Evolutionary conservation across 345 rosid species (phyloP).

Genomic region (Sisymbrium irio): DNA sequence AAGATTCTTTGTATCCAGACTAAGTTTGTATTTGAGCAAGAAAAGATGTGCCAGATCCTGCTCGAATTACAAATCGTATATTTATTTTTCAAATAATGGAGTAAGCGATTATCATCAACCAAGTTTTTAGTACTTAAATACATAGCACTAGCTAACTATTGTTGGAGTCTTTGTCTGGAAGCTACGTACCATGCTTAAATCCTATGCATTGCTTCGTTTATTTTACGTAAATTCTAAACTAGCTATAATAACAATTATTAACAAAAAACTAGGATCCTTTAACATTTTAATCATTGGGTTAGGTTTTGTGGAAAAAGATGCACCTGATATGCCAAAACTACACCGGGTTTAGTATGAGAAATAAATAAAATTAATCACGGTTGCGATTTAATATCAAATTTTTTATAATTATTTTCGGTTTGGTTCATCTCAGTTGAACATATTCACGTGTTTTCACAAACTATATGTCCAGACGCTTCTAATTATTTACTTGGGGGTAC

Average conservation of each 20-base stretch:
- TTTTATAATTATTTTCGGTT: too few relatives aligned
- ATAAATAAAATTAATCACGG: neutral
- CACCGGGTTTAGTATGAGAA: neutral
- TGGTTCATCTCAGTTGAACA: too few relatives aligned
- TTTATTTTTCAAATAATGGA: neutral
- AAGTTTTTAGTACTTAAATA: neutral
- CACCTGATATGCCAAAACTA: slow-evolving; percentile 1
- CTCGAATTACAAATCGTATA: neutral
- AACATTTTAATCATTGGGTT: neutral
- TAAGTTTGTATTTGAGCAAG: neutral
- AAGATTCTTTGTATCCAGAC: slow-evolving; percentile 18
- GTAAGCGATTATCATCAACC: neutral
- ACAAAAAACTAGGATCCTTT: neutral
- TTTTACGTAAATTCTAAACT: neutral
- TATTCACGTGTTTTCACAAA: neutral
- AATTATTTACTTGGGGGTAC: neutral
- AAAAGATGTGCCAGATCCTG: slow-evolving; percentile 18
- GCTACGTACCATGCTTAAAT: slow-evolving; percentile 13
- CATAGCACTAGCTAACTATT: neutral
- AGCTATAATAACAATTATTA: neutral
- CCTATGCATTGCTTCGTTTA: slow-evolving; percentile 1
- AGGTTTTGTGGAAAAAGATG: neutral
- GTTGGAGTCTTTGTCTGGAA: slow-evolving; percentile 12
- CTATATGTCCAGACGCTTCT: neutral
- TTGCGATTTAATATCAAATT: neutral